Conservation (phyloP, 2,329 filamentous ascomycete species). For the Colletotrichum brevisporum region DNA sequence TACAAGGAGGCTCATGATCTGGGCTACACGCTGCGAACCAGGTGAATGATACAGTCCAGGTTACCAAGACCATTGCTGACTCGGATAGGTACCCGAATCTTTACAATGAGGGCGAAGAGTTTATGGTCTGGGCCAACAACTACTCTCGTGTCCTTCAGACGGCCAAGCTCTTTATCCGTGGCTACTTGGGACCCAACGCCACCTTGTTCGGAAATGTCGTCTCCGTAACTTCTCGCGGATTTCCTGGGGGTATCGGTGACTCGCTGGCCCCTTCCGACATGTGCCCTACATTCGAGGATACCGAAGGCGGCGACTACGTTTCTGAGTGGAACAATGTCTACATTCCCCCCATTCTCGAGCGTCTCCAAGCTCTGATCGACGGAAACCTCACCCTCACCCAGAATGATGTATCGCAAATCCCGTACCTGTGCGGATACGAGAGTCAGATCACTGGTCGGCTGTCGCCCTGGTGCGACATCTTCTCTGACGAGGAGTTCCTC, state of each 20-base stretch:
- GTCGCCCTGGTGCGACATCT: conserved; percentile 74
- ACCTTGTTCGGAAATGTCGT: conserved; percentile 68
- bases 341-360: conserved; percentile 65
- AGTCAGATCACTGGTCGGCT: conserved; percentile 74
- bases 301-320: conserved; percentile 62
- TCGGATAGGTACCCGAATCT: conserved; percentile 60
- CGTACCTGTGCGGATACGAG: conserved; percentile 80
- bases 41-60: conserved; percentile 43
- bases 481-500: conserved; percentile 72
- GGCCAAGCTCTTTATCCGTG: conserved; percentile 72
- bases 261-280: conserved; percentile 74
- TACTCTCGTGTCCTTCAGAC: conserved; percentile 76
- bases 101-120: conserved; percentile 63
- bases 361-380: conserved; percentile 67
- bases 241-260: conserved; percentile 68
- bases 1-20: conserved; percentile 73
- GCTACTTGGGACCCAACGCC: conserved; percentile 71
- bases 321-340: conserved; percentile 65
- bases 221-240: conserved; percentile 69
- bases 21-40: conserved; percentile 65
- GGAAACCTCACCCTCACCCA: conserved; percentile 69
- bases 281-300: conserved; percentile 71
- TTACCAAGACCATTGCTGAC: not conserved
- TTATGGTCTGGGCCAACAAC: conserved; percentile 76
- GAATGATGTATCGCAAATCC: conserved; percentile 69